Evolutionary conservation across 148 eudicot genomes (phyloP).

Genomic region (Fagopyrum homotropicum): DNA sequence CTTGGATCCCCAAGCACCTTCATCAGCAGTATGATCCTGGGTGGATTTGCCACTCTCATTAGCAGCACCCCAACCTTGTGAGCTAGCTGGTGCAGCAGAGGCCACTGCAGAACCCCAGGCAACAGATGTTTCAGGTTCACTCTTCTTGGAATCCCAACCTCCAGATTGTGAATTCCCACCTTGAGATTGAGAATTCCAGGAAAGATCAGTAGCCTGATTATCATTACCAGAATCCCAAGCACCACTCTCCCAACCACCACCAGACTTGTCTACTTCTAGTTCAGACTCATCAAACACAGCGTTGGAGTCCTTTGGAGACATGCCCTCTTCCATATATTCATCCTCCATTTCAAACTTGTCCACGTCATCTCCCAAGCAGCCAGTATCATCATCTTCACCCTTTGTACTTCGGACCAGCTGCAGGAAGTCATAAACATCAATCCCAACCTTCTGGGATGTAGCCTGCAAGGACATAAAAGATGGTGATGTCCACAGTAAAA

Average conservation of each 20-base stretch:
- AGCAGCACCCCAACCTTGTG: not conserved
- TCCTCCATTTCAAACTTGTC: conserved; percentile 49
- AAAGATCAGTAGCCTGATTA: not conserved
- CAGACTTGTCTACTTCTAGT: conserved; percentile 22
- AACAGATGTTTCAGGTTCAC: conserved; percentile 8
- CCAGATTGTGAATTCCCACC: not conserved
- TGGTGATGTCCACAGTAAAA: not conserved
- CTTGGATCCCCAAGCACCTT: conserved; percentile 20
- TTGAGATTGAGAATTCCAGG: not conserved
- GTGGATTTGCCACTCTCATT: not conserved
- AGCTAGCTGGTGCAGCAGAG: not conserved
- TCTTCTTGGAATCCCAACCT: conserved; percentile 17
- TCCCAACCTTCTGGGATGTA: conserved; percentile 32
- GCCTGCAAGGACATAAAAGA: conserved; percentile 31
- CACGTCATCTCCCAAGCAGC: conserved; percentile 69
- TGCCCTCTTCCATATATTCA: conserved; percentile 34
- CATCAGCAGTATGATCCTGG: not conserved
- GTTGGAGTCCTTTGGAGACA: conserved; percentile 60
- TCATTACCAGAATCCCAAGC: conserved; percentile 14
- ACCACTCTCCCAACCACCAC: conserved; percentile 23
- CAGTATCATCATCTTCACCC: conserved; percentile 34
- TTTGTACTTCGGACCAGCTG: conserved; percentile 48
- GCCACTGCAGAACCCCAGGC: conserved; percentile 14
- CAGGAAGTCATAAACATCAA: conserved; percentile 70
- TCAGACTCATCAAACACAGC: conserved; percentile 71